Base-by-base conservation (phyloP, 768 basidiomycete genomes). In the Boletus rufocinnamomeus region DNA sequence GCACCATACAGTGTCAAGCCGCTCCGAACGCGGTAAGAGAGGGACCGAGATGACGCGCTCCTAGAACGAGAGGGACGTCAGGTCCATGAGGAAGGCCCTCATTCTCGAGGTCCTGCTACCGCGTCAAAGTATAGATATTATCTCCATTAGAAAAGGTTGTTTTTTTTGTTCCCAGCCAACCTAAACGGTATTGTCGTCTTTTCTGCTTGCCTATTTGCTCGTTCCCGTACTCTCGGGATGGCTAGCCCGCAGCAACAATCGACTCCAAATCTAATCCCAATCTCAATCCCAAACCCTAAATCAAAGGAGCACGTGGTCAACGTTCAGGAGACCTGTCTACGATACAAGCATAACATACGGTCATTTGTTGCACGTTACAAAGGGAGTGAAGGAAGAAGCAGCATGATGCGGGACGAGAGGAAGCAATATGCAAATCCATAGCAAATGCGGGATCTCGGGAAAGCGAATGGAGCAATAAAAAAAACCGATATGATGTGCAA, bases 271-370 rank as follows among this genome's bases (percentile, higher is more conserved):
- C n/a, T 35, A 34, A 16, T 46, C 1, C 30, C n/a, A 25, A 34
- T 19, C 14, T 40, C 40, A n/a, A 40, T 2, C 23, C 11, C 48
- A 35, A 34, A 19, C 21, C 14, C 30, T 10, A 23, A 14, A 21
- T 9, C 30, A 21, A 35, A n/a, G 35, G 25, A 38, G 25, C 50
- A 38, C 6, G 49, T n/a, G 23, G 32, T 58, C 47, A 32, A 44
- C 59, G 40, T 62, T 59, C 54, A 28, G 52, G 48, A 54, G 50
- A 49, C 50, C 23, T 56, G 54, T 66, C 63, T 72, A 72, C 63
- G 68, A 63, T 72, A 73, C 70, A 72, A 66, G 62, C 69, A 62
- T 59, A 54, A 61, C 62, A 59, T 63, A 55, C 35, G 59, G 48
- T 45, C 52, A 47, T 62, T 58, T 60, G 58, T 56, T 54, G 58